Base-by-base conservation (phyloP, 768 basidiomycete genomes). In the Tulasnella sp. region DNA sequence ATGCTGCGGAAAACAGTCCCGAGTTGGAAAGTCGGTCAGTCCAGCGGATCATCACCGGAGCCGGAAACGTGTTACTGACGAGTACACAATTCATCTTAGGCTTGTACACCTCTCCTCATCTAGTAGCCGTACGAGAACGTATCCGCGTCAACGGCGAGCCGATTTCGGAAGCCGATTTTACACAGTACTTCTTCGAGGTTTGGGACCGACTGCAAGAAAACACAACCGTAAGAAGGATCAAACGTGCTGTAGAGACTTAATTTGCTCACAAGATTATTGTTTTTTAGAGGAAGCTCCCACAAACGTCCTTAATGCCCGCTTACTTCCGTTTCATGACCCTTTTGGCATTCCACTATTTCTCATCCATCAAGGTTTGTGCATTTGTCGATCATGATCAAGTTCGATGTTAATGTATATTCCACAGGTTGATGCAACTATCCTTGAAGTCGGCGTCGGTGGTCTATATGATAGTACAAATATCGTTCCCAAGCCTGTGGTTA, bases 361-460 rank as follows among this genome's bases (percentile, higher is more conserved):
- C 95, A 77, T 89, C 91, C 60, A 87, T 93, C 41, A 91, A 93
- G 85, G 94, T 88, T 79, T 22, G 83, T 50, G 75, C 41, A 54
- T 8, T 64, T 14, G 14, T 79, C 50, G 1, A 16, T 41, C 41
- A n/a, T 12, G 12, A 37, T 20, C 11, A n/a, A n/a, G 31, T 18
- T 72, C 31, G 2, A 50, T 82, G n/a, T 11, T 50, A 24, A 72
- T 74, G 42, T 46, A 20, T 18, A 58, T n/a, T 1, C 79, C 80
- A 5, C 83, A 89, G 87, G 91, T 99, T 7, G 92, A 97, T 82
- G 96, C 95, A 3, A 96, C 97, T 0, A 90, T 99, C 78, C 89
- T 99, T 34, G 98, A 99, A 88, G 98, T 99, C 50, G 98, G 98
- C 12, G 93, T 99, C 28, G 98, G 98, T 31, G 98, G 98, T 14